A percentile compares a stretch with the other conserved stretches of the same genome.
phyloP scores from a whole-genome alignment of 345 rosid genomes.

The Eutrema heterophyllum region DNA sequence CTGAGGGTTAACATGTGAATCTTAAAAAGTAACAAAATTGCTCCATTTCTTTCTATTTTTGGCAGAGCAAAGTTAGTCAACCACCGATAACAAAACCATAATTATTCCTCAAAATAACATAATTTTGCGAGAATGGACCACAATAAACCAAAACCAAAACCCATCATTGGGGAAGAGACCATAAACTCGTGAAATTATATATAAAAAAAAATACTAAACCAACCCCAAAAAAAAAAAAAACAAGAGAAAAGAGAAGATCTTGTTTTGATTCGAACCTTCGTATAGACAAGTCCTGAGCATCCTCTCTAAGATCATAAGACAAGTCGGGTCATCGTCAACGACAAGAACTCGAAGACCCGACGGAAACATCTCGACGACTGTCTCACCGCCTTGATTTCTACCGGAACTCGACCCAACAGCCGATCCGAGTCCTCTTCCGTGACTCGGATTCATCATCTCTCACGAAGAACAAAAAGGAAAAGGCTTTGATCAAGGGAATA shows the following conservation, averaged over 20 bases:
- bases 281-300: slow-evolving; percentile 80
- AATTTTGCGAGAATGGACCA: slow-evolving; percentile 25
- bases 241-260: background rate
- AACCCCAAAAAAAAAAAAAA: background rate
- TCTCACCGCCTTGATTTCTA: slow-evolving; percentile 41
- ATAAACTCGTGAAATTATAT: background rate
- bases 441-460: slow-evolving; percentile 61
- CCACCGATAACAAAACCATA: slow-evolving; percentile 31
- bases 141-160: slow-evolving; percentile 21
- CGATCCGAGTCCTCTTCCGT: slow-evolving; percentile 66
- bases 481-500: background rate
- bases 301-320: slow-evolving; percentile 89
- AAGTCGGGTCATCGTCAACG: slow-evolving; percentile 95
- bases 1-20: slow-evolving; percentile 12
- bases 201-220: background rate
- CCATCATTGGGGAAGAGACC: slow-evolving; percentile 11
- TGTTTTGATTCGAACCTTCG: slow-evolving; percentile 48
- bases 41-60: background rate
- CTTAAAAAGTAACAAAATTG: slow-evolving; percentile 16
- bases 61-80: slow-evolving; percentile 36
- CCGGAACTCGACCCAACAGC: slow-evolving; percentile 47
- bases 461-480: background rate
- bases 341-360: slow-evolving; percentile 84
- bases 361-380: slow-evolving; percentile 61
- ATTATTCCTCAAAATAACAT: slow-evolving; percentile 30